Conservation (phyloP, 1,139 yeast species). For the Zygosaccharomyces pseudobailii region DNA sequence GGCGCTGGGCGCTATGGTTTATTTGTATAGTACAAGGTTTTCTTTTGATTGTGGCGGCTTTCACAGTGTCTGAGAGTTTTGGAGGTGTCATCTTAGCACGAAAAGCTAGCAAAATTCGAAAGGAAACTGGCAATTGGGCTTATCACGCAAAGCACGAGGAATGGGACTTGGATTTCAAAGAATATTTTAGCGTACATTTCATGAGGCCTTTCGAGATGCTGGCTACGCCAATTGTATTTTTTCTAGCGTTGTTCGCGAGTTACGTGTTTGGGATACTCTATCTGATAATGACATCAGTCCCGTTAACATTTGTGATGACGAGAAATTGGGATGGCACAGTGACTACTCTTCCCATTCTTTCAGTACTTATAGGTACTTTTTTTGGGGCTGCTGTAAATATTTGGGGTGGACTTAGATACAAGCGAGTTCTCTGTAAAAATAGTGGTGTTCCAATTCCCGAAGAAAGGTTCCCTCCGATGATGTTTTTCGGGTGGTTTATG, state of each 20-base stretch:
- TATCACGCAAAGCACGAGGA: constrained; percentile 43
- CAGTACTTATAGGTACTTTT: constrained; percentile 53
- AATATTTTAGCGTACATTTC: constrained; percentile 39
- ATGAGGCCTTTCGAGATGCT: constrained; percentile 44
- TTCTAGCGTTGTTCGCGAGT: constrained; percentile 41
- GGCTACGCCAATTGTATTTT: constrained; percentile 41
- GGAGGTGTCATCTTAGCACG: constrained; percentile 36
- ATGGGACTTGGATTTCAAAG: constrained; percentile 37
- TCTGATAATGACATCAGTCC: constrained; percentile 38
- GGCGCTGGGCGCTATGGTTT: constrained; percentile 46
- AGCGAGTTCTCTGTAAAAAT: constrained; percentile 29
- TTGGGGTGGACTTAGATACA: constrained; percentile 33
- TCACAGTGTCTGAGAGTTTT: constrained; percentile 34
- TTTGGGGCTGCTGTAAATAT: constrained; percentile 46
- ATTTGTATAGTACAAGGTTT: constrained; percentile 12
- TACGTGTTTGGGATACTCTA: constrained; percentile 46
- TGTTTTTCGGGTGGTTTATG: constrained; percentile 41
- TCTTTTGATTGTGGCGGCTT: constrained; percentile 27
- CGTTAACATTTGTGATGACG: constrained; percentile 33
- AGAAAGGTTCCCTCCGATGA: constrained; percentile 47
- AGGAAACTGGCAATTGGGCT: constrained; percentile 32
- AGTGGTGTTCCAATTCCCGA: constrained; percentile 48
- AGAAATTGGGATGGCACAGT: constrained; percentile 40
- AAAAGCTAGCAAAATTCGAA: constrained; percentile 37
- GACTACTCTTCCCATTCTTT: constrained; percentile 52